Evolutionary conservation across 2,329 filamentous ascomycete species (phyloP).

Genomic region (Penicillium sp.): DNA sequence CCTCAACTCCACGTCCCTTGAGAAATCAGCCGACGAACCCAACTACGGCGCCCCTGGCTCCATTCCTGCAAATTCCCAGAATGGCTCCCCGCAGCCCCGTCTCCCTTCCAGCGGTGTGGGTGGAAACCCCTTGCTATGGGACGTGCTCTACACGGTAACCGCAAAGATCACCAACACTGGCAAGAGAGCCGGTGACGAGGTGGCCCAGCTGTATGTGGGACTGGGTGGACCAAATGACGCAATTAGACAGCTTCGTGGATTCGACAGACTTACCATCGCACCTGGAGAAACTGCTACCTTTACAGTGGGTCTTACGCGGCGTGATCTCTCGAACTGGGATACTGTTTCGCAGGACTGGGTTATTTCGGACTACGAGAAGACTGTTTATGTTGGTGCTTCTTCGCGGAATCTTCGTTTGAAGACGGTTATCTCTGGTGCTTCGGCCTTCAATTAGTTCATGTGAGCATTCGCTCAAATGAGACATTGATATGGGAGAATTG

Average conservation of each 20-base stretch:
- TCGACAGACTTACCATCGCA: conserved; percentile 1
- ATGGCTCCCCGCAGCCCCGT: background rate
- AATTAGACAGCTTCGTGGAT: conserved; percentile 6
- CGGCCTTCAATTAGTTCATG: background rate
- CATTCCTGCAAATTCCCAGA: conserved; percentile 3
- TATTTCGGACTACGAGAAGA: conserved; percentile 52
- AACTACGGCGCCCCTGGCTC: conserved; percentile 5
- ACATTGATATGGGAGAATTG: too few relatives aligned
- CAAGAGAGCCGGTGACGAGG: conserved; percentile 64
- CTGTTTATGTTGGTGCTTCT: conserved; percentile 50
- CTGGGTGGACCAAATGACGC: conserved; percentile 2
- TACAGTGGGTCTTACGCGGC: conserved; percentile 64
- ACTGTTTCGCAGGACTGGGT: conserved; percentile 71
- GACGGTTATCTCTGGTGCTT: background rate
- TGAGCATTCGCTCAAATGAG: background rate
- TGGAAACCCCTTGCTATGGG: conserved; percentile 38
- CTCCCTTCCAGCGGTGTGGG: conserved; percentile 43
- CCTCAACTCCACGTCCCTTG: conserved; percentile 6
- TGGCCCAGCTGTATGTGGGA: conserved; percentile 57
- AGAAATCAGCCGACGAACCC: background rate
- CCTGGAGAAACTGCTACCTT: conserved; percentile 4
- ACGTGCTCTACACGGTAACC: conserved; percentile 35
- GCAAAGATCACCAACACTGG: conserved; percentile 74
- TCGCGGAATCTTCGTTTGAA: conserved; percentile 9
- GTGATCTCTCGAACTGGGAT: conserved; percentile 82